Conservation (phyloP, 371 early-diverging fungal genomes). For the Saksenaea vasiformis region DNA sequence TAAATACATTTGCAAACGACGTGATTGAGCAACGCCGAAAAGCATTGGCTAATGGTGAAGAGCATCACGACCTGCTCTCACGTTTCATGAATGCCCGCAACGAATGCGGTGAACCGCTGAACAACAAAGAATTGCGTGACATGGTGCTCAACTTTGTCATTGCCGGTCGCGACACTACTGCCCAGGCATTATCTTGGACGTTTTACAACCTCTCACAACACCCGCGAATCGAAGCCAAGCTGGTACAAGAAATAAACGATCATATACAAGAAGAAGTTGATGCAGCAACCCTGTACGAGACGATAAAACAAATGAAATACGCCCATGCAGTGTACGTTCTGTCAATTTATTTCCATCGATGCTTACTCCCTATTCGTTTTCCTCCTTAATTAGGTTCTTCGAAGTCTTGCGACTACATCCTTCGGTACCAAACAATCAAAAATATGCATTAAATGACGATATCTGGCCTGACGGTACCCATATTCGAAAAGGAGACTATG, state of each 20-base stretch:
- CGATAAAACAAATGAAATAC: conserved; percentile 54
- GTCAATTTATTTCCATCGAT: background rate
- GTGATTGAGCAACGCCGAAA: conserved; percentile 46
- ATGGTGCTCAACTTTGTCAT: conserved; percentile 73
- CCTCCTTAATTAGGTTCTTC: conserved; percentile 18
- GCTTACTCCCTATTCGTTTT: background rate
- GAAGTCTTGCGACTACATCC: conserved; percentile 78
- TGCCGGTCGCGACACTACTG: conserved; percentile 71
- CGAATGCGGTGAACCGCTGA: conserved; percentile 51
- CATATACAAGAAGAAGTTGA: conserved; percentile 29
- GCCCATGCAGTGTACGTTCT: conserved; percentile 55
- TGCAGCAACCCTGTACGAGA: conserved; percentile 38
- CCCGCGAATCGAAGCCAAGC: conserved; percentile 52
- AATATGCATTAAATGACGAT: conserved; percentile 68
- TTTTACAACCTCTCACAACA: conserved; percentile 60
- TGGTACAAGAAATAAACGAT: conserved; percentile 59
- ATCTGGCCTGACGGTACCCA: conserved; percentile 69
- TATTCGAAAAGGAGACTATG: conserved; percentile 57
- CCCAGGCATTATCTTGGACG: conserved; percentile 75
- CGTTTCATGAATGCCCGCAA: conserved; percentile 62
- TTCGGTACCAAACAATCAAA: conserved; percentile 68
- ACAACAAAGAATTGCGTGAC: conserved; percentile 61
- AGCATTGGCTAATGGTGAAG: conserved; percentile 42
- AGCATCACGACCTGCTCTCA: conserved; percentile 56
- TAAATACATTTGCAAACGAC: conserved; percentile 51